phyloP scores from a whole-genome alignment of 495 filamentous ascomycete species.

The Pyronema domesticum region DNA sequence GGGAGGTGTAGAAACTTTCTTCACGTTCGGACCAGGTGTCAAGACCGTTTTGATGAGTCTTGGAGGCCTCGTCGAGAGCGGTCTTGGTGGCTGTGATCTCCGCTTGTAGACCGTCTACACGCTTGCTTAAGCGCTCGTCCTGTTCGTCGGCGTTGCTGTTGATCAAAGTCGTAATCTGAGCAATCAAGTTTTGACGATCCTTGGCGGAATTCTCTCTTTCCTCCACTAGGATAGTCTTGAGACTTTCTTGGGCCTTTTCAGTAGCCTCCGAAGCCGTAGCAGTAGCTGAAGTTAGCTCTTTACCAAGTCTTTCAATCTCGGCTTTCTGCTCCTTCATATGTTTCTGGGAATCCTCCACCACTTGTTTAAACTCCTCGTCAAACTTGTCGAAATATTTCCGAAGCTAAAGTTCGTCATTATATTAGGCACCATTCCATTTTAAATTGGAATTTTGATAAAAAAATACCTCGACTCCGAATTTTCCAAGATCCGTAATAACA shows the following conservation, averaged over 20 bases:
- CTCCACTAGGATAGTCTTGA: slow-evolving; percentile 57
- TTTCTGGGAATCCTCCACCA: slow-evolving; percentile 62
- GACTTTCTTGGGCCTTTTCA: slow-evolving; percentile 41
- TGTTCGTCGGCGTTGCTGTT: slow-evolving; percentile 56
- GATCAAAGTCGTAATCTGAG: slow-evolving; percentile 57
- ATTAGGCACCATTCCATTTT: not conserved
- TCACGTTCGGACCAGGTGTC: slow-evolving; percentile 58
- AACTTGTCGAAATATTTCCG: slow-evolving; percentile 74
- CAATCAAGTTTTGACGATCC: slow-evolving; percentile 55
- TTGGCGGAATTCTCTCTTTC: slow-evolving; percentile 54
- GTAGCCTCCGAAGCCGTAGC: slow-evolving; percentile 41
- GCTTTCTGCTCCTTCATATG: slow-evolving; percentile 59
- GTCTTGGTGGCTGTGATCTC: not conserved
- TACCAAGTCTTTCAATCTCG: slow-evolving; percentile 53
- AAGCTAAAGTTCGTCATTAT: slow-evolving; percentile 33
- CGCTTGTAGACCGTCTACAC: slow-evolving; percentile 38
- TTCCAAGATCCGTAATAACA: slow-evolving; percentile 69
- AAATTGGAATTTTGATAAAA: not conserved
- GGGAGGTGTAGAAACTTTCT: slow-evolving; percentile 46
- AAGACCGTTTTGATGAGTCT: slow-evolving; percentile 51
- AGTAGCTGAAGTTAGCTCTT: slow-evolving; percentile 50
- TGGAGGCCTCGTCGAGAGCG: slow-evolving; percentile 43
- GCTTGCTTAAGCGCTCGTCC: slow-evolving; percentile 47
- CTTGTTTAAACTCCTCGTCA: slow-evolving; percentile 65
- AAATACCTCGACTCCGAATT: slow-evolving; percentile 56